Base-by-base conservation (phyloP, 2,329 filamentous ascomycete species). In the Ophiocordyceps sinensis region DNA sequence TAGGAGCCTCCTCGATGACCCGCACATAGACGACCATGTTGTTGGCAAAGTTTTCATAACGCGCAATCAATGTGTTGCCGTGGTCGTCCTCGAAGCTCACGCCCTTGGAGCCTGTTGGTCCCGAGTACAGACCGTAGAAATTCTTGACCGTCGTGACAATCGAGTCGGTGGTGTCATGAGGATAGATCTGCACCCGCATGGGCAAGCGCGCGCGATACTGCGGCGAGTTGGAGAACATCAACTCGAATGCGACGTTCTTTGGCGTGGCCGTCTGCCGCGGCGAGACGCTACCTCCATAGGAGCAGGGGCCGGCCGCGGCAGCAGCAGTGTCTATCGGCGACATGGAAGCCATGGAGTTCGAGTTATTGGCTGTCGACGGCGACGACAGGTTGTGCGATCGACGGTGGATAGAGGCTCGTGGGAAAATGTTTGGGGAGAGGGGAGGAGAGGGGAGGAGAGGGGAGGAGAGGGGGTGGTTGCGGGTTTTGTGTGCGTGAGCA, bases 101-200 rank as follows among this genome's bases (percentile, higher is more conserved):
- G 49, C 91, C 88, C 58, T 81, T 81, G 51, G 77, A 77, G 51
- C 77, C 74, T 47, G 64, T 65, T 30, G 71, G 69, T 46, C 76
- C 79, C 49, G 89, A 85, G 60, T 95, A 95, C 50, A 98, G 74
- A 45, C 91, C 91, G 59, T 94, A 96, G 67, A 96, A 96, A 69
- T 95, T 96, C 73, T 94, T 96, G 56, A 96, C 89, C 1, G 91
- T 96, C 13, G 87, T 91, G 48, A 96, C 85, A 65, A 98, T 98
- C 30, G 88, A 95, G 58, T 96, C 89, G 19, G 89, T 96, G 40
- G 85, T 88, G 67, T 98, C 91, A 62, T 96, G 88, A 37, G 85
- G 85, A 56, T 82, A 94, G 51, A 98, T 95, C 55, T 93, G 84
- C 41, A 89, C 83, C 54, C 83, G 73, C 76, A 89, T 80, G n/a